A percentile compares a stretch with the other conserved stretches of the same genome.
These are phyloP conservation scores for Sporothrix mexicana DNA, from an alignment of 2,329 filamentous ascomycete genomes.

Conservation along the genomic window DNA sequence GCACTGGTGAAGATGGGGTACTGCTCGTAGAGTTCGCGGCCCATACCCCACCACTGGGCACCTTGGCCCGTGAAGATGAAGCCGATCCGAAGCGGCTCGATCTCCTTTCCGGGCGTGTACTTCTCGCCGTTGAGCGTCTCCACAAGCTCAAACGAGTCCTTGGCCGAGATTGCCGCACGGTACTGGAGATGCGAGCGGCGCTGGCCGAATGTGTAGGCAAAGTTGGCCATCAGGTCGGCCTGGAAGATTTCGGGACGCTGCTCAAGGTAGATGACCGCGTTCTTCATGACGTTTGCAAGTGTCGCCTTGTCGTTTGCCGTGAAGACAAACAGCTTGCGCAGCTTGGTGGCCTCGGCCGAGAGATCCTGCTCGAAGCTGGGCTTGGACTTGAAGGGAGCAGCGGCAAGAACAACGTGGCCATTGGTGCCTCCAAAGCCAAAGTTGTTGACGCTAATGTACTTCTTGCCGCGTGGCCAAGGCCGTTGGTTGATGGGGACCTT, in stretches of 20 bases:
- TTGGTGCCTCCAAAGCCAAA: slow-evolving; percentile 57
- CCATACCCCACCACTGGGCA: slow-evolving; percentile 52
- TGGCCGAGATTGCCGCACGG: slow-evolving; percentile 52
- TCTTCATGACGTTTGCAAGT: slow-evolving; percentile 46
- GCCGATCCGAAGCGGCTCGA: slow-evolving; percentile 46
- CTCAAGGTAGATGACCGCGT: slow-evolving; percentile 50
- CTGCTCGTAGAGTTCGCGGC: slow-evolving; percentile 48
- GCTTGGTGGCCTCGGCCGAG: slow-evolving; percentile 42
- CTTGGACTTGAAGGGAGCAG: slow-evolving; percentile 46
- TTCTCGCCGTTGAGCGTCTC: slow-evolving; percentile 51
- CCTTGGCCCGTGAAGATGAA: slow-evolving; percentile 53
- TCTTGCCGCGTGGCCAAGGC: slow-evolving; percentile 56
- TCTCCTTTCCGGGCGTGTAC: slow-evolving; percentile 46
- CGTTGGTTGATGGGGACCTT: slow-evolving; percentile 53
- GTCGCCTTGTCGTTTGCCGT: slow-evolving; percentile 50
- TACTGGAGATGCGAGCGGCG: slow-evolving; percentile 52
- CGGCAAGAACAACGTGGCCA: slow-evolving; percentile 51
- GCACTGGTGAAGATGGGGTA: slow-evolving; percentile 47
- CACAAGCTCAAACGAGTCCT: slow-evolving; percentile 53
- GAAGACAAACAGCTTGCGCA: slow-evolving; percentile 52
- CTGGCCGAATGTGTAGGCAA: slow-evolving; percentile 56
- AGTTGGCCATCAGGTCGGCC: slow-evolving; percentile 51
- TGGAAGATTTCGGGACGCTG: slow-evolving; percentile 53
- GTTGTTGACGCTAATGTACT: slow-evolving; percentile 57
- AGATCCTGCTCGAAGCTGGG: slow-evolving; percentile 43